Percentiles rank a stretch among this genome's conserved stretches.
These are phyloP conservation scores for Rhodotorula glutinis DNA, from an alignment of 1,284 basidiomycete genomes.

Conservation along the genomic window DNA sequence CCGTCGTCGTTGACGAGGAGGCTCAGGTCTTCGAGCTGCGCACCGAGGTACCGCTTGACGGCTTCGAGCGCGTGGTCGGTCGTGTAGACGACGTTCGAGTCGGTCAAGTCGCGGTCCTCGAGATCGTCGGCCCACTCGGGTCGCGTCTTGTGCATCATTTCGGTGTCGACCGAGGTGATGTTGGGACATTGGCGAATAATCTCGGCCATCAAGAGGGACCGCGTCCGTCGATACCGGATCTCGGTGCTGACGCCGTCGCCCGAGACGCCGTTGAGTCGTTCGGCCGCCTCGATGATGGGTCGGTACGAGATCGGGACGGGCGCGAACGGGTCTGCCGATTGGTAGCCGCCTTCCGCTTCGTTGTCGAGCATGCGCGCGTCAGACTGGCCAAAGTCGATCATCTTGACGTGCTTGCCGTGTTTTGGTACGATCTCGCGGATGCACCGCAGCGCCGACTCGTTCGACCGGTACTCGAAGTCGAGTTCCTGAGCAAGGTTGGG, in stretches of 20 bases:
- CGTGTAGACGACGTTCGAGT: slow-evolving; percentile 4
- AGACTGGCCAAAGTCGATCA: slow-evolving; percentile 22
- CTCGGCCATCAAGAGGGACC: slow-evolving; percentile 14
- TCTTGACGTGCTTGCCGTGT: slow-evolving; percentile 13
- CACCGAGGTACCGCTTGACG: slow-evolving; percentile 1
- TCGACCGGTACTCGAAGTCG: slow-evolving; percentile 18
- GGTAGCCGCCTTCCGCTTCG: background rate
- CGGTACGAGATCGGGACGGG: background rate
- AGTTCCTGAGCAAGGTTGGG: slow-evolving; percentile 11
- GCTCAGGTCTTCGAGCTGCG: slow-evolving; percentile 9
- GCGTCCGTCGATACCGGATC: background rate
- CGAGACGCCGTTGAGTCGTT: background rate
- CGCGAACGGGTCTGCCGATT: background rate
- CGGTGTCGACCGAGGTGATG: slow-evolving; percentile 12
- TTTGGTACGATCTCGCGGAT: slow-evolving; percentile 20
- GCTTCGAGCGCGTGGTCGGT: slow-evolving; percentile 17
- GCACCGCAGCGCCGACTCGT: slow-evolving; percentile 9
- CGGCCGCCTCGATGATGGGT: slow-evolving; percentile 3
- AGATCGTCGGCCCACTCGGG: slow-evolving; percentile 7
- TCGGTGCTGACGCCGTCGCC: background rate
- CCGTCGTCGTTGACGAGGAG: slow-evolving; percentile 21
- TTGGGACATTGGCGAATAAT: slow-evolving; percentile 14
- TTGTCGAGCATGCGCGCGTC: slow-evolving; percentile 3
- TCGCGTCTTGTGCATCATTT: slow-evolving; percentile 11
- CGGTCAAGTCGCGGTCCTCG: background rate